Conservation (phyloP, 179 eudicot genomes). For the Carnegiea gigantea region DNA sequence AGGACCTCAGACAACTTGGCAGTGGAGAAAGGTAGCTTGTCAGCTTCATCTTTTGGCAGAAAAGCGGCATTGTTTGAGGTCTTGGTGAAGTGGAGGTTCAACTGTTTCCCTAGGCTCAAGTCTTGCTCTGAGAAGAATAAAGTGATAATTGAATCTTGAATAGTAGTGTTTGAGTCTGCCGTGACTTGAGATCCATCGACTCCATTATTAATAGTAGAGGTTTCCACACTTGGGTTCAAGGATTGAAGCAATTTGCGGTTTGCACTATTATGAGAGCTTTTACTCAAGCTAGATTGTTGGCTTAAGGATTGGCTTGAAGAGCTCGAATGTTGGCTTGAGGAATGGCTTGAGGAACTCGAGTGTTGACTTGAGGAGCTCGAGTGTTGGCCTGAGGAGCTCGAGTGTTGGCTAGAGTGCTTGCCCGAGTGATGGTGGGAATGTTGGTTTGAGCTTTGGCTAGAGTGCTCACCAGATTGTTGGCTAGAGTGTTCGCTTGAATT, state of each 20-base stretch:
- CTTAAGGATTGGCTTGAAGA: neutral
- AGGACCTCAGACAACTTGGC: conserved; percentile 40
- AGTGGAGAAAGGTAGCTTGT: conserved; percentile 59
- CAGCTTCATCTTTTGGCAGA: conserved; percentile 48
- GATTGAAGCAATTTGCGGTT: conserved; percentile 1
- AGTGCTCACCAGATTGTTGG: too few species aligned
- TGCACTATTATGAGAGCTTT: neutral
- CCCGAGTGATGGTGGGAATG: too few species aligned
- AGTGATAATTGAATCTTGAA: conserved; percentile 22
- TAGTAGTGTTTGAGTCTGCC: neutral
- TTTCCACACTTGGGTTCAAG: neutral
- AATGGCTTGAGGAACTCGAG: neutral
- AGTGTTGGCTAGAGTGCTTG: neutral
- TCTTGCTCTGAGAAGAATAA: conserved; percentile 24
- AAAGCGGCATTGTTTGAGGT: conserved; percentile 38
- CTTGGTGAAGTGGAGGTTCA: conserved; percentile 56
- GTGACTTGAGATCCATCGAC: neutral
- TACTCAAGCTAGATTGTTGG: conserved; percentile 7
- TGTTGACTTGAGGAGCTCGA: neutral
- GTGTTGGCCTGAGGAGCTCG: neutral
- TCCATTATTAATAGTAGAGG: neutral
- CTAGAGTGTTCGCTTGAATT: too few species aligned
- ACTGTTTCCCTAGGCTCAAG: conserved; percentile 31
- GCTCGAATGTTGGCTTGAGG: neutral
- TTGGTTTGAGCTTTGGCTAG: too few species aligned